Base-by-base conservation (phyloP, 208 protist species). In the Balamuthia mandrillaris region DNA sequence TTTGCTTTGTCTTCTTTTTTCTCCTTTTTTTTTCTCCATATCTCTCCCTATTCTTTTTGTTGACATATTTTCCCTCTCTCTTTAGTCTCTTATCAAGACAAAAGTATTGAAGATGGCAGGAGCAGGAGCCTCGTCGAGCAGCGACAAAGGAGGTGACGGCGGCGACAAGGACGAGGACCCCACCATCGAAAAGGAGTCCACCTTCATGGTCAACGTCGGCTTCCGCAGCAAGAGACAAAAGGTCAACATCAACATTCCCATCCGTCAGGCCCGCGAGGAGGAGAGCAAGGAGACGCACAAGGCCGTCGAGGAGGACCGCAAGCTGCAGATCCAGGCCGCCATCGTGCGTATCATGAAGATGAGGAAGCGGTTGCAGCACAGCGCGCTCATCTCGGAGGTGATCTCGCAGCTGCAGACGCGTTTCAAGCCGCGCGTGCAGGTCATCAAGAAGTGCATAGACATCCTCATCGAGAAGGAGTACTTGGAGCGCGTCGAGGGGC, bases 281-380 rank as follows among this genome's bases (percentile, higher is more conserved):
- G 89, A 91, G 49, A 90, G 56, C 61, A 74, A 70, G 37, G 75
- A 72, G 1, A 91, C 88, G 24, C 82, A 86, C 58, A 90, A 90
- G 58, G 72, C 58, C 16, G 77, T 92, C n/a, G 90, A 92, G 45
- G 89, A 92, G 45, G 90, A 92, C 51, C 66, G 90, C 65, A 92
- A 92, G 58, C 56, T 86, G 18, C 89, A 88, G 24, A 91, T 92
- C 29, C 85, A 92, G 65, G 91, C 91, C 1, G 91, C 91, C 42
- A 92, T 94, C 47, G 91, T 94, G 42, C 88, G 91, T 39, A 89
- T 94, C 33, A 94, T 94, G 91, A 94, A 94, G 90, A 81, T 78
- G 29, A 61, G 91, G 37, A 90, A 92, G 86, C 74, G 72, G 33
- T 47, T 94, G 2, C 42, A 33, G 0, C 91, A 94, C 56, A 42